Evolutionary conservation across 1,284 basidiomycete genomes (phyloP), one percentile per base, ranked within the genome.

Genomic region (Violaceomyces palustris): DNA sequence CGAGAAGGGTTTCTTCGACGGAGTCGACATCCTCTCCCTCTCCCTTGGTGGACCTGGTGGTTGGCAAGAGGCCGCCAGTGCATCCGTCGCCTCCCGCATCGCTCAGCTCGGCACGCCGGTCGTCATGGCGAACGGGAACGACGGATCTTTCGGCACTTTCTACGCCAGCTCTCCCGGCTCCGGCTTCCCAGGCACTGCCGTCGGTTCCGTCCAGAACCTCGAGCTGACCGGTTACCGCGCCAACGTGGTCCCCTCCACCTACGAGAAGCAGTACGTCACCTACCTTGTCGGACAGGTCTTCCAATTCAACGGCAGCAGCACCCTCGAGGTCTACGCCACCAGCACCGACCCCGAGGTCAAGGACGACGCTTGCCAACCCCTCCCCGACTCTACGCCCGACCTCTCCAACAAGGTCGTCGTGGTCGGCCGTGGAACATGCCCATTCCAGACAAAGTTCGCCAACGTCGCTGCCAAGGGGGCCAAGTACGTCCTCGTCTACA

Each of bases 21-120:
- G 66, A 26, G 55, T 53, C 35, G 80, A 85, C 64, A 79, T 85
- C 41, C 73, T 85, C 49, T 82, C 81, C 4, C 74, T 85, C 43
- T 83, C 82, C 11, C 72, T 86, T 14, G 83, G 83, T 27, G 79
- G 79, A 17, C 42, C 56, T 12, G 47, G 52, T 38, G 63, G 63
- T 3, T 62, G 51, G 51, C 39, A 39, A 37, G 43, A 55, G 27
- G 42, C 50, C 21, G 36, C 59, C 10, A 46, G 45, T 15, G 43
- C 59, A 23, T 45, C 50, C 26, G 55, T 64, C 21, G 56, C 50
- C 12, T 43, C 39, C 9, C 45, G 46, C 12, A 62, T 62, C 31
- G 42, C 38, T 24, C 30, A 21, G 19, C 62, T 58, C n/a, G 55
- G 55, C 26, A 61, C 52, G 22, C 56, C 54, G 9, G 47, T 56